Percentiles rank a stretch among this genome's conserved stretches.
phyloP scores from a whole-genome alignment of 2,329 filamentous ascomycete species.

The Akanthomyces muscarius region DNA sequence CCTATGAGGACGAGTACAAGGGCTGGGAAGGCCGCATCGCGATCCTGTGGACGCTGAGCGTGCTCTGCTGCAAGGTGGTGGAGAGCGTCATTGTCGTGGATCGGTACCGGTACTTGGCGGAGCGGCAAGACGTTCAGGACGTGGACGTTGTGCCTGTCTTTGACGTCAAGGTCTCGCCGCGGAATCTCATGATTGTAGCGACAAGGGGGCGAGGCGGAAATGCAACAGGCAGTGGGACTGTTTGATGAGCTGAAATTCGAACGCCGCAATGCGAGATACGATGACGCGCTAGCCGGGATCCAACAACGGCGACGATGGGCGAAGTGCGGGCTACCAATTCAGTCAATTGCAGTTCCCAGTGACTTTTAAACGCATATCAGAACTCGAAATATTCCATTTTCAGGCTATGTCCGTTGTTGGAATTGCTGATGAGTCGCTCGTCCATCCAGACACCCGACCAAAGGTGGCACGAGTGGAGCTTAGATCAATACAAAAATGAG shows the following conservation, averaged over 20 bases:
- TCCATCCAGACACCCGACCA: no score
- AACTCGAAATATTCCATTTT: no score
- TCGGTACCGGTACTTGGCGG: constrained; percentile 29
- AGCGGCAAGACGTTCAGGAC: constrained; percentile 19
- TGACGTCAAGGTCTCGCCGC: constrained; percentile 26
- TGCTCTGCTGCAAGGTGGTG: constrained; percentile 31
- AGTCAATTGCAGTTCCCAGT: neutral
- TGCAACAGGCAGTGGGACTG: no score
- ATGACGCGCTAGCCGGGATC: neutral
- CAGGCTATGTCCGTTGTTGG: no score
- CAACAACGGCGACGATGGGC: neutral
- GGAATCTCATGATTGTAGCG: constrained; percentile 23
- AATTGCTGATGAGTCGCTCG: no score
- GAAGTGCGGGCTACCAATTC: neutral
- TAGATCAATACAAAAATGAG: neutral
- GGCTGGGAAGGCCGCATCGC: constrained; percentile 26
- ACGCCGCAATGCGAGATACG: neutral
- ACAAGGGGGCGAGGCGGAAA: neutral
- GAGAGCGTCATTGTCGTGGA: constrained; percentile 32
- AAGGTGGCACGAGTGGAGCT: neutral
- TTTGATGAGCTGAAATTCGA: neutral
- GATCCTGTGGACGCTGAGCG: constrained; percentile 31
- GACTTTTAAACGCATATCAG: neutral
- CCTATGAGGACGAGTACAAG: constrained; percentile 26
- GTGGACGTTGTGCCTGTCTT: constrained; percentile 29